Conservation (phyloP, 2,329 filamentous ascomycete species). For the Fusarium poae region DNA sequence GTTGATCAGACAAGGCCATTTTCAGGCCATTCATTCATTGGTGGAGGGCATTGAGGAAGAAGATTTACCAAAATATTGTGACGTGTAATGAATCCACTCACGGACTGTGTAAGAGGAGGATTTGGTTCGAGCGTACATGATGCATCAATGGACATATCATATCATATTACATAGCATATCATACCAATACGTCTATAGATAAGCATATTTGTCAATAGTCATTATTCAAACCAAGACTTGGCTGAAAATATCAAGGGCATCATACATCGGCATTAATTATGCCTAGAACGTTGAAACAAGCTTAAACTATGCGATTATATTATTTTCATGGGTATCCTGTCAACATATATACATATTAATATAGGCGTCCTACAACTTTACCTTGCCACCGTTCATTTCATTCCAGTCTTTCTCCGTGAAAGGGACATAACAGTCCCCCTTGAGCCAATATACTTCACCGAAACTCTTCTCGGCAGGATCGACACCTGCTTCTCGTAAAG, state of each 20-base stretch:
- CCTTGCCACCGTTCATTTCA: slow-evolving; percentile 72
- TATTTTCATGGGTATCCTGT: slow-evolving; percentile 6
- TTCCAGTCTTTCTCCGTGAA: slow-evolving; percentile 79
- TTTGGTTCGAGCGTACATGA: slow-evolving; percentile 36
- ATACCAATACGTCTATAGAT: slow-evolving; percentile 16
- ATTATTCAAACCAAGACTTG: neutral
- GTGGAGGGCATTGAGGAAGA: slow-evolving; percentile 17
- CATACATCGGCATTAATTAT: neutral
- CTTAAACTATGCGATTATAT: neutral
- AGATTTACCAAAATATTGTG: slow-evolving; percentile 36
- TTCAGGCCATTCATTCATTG: neutral
- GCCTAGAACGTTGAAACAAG: neutral
- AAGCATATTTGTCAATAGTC: slow-evolving; percentile 13
- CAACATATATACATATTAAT: neutral
- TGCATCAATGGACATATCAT: slow-evolving; percentile 32
- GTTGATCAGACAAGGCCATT: neutral
- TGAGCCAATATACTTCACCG: slow-evolving; percentile 74
- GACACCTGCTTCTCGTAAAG: slow-evolving; percentile 78
- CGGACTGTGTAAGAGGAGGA: slow-evolving; percentile 36
- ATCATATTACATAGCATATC: slow-evolving; percentile 36
- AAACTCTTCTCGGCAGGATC: slow-evolving; percentile 67
- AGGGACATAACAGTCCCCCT: slow-evolving; percentile 72
- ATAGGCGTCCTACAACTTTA: slow-evolving; percentile 70
- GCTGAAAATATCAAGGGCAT: neutral
- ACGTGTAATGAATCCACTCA: slow-evolving; percentile 46